A percentile compares a stretch with the other conserved stretches of the same genome.
phyloP scores from a whole-genome alignment of 768 basidiomycete genomes.

The Hortiboletus flavorubellus region DNA sequence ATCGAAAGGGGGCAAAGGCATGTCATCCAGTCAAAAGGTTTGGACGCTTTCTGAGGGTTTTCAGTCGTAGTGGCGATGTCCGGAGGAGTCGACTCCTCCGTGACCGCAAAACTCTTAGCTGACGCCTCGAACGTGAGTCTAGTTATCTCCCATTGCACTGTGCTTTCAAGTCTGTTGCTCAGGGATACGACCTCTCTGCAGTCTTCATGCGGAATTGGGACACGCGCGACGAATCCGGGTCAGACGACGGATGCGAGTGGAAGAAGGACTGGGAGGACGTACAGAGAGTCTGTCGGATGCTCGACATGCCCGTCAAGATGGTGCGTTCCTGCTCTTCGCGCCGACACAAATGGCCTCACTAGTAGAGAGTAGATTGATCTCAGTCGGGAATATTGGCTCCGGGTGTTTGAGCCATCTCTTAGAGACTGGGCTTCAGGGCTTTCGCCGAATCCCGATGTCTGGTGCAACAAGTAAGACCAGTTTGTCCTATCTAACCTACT shows the following conservation, averaged over 20 bases:
- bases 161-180: background rate
- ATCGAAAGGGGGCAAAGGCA: conserved; percentile 29
- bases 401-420: conserved; percentile 87
- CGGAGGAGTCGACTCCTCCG: conserved; percentile 93
- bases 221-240: conserved; percentile 73
- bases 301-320: conserved; percentile 72
- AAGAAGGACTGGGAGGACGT: conserved; percentile 95
- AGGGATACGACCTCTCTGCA: conserved; percentile 83
- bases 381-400: conserved; percentile 86
- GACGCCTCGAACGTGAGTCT: conserved; percentile 47
- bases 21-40: background rate
- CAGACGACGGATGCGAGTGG: conserved; percentile 90
- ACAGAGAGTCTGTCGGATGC: conserved; percentile 66
- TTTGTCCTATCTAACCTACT: background rate
- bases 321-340: conserved; percentile 34
- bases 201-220: conserved; percentile 98
- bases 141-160: background rate
- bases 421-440: conserved; percentile 70
- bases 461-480: conserved; percentile 71
- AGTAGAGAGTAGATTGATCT: conserved; percentile 63
- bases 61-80: conserved; percentile 91
- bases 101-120: conserved; percentile 73
- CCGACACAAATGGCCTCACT: conserved; percentile 2
- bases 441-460: conserved; percentile 92
- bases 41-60: background rate